Evolutionary conservation across 164 flowering plant genomes (phyloP), one percentile per base, ranked within the genome.

Genomic region (Santalum album): DNA sequence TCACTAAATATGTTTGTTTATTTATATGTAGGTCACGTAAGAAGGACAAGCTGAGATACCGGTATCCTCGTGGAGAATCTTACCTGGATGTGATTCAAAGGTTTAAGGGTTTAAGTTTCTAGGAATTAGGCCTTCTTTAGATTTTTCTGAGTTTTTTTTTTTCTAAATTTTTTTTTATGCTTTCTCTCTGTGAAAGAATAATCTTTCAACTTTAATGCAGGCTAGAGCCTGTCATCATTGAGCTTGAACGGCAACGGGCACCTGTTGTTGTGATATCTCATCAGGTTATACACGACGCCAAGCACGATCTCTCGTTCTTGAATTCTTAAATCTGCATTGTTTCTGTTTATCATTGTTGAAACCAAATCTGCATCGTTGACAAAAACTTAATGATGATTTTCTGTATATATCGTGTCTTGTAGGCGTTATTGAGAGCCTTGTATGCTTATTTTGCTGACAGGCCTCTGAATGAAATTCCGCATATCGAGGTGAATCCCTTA

Each of bases 1-100:
- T n/a, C n/a, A n/a, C n/a, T n/a, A n/a, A n/a, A 48, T 23, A 38
- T 32, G 9, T 12, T 29, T 42, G 6, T 45, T 35, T 35, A 9
- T 24, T 2, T 24, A 56, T 57, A n/a, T 68, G 56, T 75, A 94
- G 99, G 68, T 69, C 96, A 12, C 92, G 97, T 23, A 77, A 87
- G 74, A 90, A 94, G 71, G 99, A 94, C 71, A 90, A 94, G 69
- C 70, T 94, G 59, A 76, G 96, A 67, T 94, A 94, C 58, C 79
- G 99, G 15, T 94, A 94, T 73, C 99, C 99, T 71, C 95, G 99
- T 48, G 99, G 99, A 45, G 99, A 94, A 64, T 94, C 97, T 55
- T 92, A 92, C 62, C 78, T 89, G 51, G 99, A 92, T 78, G 99
- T 92, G 54, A 92, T 92, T 61, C 99, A 94, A 69, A 90, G 97